phyloP scores from a whole-genome alignment of 2,329 filamentous ascomycete species.

The Colletotrichum abscissum region DNA sequence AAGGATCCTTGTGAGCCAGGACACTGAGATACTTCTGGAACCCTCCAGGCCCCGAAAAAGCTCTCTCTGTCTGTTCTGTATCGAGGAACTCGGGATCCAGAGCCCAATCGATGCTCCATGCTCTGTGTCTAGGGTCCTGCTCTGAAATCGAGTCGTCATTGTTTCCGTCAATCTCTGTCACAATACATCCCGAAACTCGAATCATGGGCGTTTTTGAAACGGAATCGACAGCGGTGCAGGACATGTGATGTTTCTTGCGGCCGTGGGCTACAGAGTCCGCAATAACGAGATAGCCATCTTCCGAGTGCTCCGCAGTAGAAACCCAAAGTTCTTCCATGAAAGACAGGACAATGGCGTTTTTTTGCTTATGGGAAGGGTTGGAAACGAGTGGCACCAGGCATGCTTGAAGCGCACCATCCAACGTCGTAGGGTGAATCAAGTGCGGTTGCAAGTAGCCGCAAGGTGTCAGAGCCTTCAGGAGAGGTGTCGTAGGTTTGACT shows the following conservation, averaged over 20 bases:
- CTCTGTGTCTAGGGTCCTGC: conserved; percentile 1
- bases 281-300: conserved; percentile 19
- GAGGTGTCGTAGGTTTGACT: conserved; percentile 2
- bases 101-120: conserved; percentile 2
- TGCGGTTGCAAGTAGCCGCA: conserved; percentile 24
- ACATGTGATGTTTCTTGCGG: background rate
- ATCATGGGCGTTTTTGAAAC: background rate
- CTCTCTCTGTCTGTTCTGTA: background rate
- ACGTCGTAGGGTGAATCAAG: conserved; percentile 31
- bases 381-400: background rate
- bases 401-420: conserved; percentile 16
- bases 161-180: conserved; percentile 13
- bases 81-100: background rate
- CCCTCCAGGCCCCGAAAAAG: background rate
- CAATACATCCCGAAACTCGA: conserved; percentile 13
- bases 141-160: background rate
- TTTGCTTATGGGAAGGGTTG: background rate
- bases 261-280: conserved; percentile 2
- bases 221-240: background rate
- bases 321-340: conserved; percentile 27
- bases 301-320: conserved; percentile 4
- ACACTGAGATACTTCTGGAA: background rate
- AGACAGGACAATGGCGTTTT: conserved; percentile 9
- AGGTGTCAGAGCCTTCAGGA: conserved; percentile 28
- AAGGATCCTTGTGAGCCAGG: conserved; percentile 43